Conservation (phyloP, 2,329 filamentous ascomycete species). For the Leptographium radiaticola region DNA sequence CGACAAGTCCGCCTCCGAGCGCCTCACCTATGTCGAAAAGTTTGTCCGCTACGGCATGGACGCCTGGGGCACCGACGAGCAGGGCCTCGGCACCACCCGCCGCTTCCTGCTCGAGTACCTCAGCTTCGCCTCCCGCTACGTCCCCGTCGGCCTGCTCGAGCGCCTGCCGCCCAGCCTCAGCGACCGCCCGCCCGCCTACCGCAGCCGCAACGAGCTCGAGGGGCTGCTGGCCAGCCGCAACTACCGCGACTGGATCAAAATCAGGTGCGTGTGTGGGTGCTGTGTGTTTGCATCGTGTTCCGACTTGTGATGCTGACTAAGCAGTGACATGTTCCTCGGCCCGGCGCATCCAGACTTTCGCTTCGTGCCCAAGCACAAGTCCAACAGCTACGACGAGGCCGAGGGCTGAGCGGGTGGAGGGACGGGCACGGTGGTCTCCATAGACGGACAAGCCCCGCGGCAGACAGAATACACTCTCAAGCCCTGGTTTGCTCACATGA, state of each 20-base stretch:
- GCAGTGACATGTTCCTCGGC: constrained; percentile 93
- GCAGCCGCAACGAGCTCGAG: constrained; percentile 80
- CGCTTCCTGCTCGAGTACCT: constrained; percentile 92
- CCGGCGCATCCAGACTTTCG: constrained; percentile 81
- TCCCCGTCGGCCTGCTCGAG: constrained; percentile 80
- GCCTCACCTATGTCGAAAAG: constrained; percentile 73
- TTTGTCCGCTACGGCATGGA: constrained; percentile 86
- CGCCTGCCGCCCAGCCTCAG: constrained; percentile 78
- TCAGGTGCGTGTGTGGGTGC: constrained; percentile 45
- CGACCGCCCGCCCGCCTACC: constrained; percentile 75
- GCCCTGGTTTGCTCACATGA: neutral
- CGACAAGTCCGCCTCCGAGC: constrained; percentile 84
- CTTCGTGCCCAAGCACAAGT: constrained; percentile 97
- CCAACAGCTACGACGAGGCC: constrained; percentile 72
- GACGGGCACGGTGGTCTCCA: neutral
- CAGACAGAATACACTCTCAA: too few relatives aligned
- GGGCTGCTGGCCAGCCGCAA: constrained; percentile 83
- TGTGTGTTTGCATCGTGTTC: neutral
- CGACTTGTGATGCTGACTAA: constrained; percentile 1
- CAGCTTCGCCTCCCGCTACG: constrained; percentile 84
- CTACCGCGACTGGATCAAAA: constrained; percentile 98
- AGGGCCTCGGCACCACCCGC: constrained; percentile 80
- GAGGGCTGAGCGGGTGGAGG: constrained; percentile 1
- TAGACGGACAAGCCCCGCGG: neutral
- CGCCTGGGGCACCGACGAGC: constrained; percentile 90